Conservation (phyloP, 2,329 filamentous ascomycete genomes). For the Celoporthe dispersa region DNA sequence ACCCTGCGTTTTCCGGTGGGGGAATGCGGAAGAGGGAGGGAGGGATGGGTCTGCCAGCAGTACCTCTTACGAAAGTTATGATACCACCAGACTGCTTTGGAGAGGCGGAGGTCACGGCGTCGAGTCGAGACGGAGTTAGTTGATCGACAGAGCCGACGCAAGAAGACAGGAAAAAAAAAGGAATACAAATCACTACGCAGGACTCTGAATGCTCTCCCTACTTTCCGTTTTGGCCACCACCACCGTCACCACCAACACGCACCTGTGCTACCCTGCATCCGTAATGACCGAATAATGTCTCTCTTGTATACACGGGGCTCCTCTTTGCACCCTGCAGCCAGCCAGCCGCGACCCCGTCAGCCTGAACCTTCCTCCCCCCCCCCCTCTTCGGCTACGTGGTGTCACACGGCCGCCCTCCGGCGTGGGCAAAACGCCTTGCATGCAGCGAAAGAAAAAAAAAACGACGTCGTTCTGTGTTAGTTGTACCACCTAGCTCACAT, state of each 20-base stretch:
- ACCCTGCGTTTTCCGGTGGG: constrained; percentile 3
- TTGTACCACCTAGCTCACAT: neutral
- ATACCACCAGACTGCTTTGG: constrained; percentile 24
- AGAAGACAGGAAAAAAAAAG: neutral
- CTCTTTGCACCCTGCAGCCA: neutral
- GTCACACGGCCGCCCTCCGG: neutral
- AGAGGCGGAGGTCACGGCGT: neutral
- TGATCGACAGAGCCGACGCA: constrained; percentile 11
- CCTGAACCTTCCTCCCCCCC: no score
- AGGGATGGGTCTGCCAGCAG: constrained; percentile 21
- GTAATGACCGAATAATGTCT: neutral
- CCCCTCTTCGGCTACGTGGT: neutral
- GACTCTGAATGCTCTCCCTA: neutral
- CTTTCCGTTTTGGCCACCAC: neutral
- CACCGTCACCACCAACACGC: neutral
- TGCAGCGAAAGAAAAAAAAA: neutral
- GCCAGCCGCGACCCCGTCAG: neutral
- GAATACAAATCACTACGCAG: neutral
- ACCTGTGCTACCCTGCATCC: neutral
- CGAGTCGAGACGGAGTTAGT: neutral
- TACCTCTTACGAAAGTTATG: constrained; percentile 25
- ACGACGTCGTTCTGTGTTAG: neutral
- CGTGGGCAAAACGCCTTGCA: neutral
- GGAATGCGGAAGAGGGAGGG: neutral
- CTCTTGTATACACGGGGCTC: neutral